Conservation (phyloP, 331 rosid species). For the Telfairia occidentalis region DNA sequence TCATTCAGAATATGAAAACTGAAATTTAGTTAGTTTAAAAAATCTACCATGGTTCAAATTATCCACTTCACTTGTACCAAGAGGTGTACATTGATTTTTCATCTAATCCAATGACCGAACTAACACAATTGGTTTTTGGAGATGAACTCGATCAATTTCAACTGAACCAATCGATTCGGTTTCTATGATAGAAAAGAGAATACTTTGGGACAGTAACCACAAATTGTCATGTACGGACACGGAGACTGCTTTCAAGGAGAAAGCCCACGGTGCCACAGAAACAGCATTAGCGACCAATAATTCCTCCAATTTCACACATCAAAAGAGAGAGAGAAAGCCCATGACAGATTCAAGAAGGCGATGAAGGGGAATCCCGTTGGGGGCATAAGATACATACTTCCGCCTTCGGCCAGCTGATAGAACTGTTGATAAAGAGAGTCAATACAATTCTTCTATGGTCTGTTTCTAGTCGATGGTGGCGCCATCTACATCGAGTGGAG, state of each 20-base stretch:
- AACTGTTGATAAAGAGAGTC: not conserved
- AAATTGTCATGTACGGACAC: not conserved
- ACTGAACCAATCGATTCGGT: not conserved
- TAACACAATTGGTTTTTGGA: not conserved
- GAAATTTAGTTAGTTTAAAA: not conserved
- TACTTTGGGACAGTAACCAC: not conserved
- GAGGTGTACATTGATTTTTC: too few species aligned
- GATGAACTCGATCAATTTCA: not conserved
- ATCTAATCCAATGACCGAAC: not conserved
- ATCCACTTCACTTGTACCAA: too few species aligned
- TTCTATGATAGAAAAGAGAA: not conserved
- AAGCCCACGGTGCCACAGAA: not conserved
- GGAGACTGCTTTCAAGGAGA: not conserved
- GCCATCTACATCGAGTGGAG: too few species aligned
- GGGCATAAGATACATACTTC: not conserved
- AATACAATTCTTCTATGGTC: not conserved
- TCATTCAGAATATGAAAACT: too few species aligned
- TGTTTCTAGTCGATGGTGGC: not conserved
- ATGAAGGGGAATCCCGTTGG: not conserved
- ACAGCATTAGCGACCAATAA: not conserved
- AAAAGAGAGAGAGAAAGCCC: not conserved
- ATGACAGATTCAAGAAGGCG: not conserved
- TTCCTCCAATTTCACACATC: not conserved
- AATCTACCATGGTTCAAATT: not conserved
- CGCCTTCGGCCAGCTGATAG: not conserved